Evolutionary conservation across 2,329 filamentous ascomycete genomes (phyloP), one percentile per base, ranked within the genome.

Genomic region (Zymoseptoria passerinii): DNA sequence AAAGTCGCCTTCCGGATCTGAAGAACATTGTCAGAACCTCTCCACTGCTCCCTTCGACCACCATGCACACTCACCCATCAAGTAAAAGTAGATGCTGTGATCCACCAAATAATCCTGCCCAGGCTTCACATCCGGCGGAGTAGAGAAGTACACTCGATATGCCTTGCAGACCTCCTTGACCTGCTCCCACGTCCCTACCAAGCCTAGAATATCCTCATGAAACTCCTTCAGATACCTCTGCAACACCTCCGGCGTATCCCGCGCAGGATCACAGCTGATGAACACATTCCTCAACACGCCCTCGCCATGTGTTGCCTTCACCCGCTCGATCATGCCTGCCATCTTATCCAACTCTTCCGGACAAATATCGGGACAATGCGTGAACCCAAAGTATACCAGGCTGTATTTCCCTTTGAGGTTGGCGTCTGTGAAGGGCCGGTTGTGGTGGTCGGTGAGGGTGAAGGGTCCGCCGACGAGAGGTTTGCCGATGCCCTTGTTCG

Each of bases 341-440:
- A 99, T 96, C 80, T 99, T 99, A 78, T 99, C 94, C 68, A 99
- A 87, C 77, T 99, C 94, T 71, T 99, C 94, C 35, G 94, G 94
- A 78, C 94, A 99, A 72, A 99, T 99, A 73, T 99, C 94, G 23
- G 94, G 94, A 73, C 94, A 99, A 75, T 96, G 92, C 8, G 90
- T 92, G 81, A 99, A 99, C 69, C 94, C 94, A 73, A 99, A 99
- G 78, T 99, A 99, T 44, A 97, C 88, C 76, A 95, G 74, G 57
- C 83, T 82, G 77, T 96, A 94, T 74, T 88, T 89, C 56, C 94
- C 94, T 79, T 87, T 88, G 79, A 97, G 81, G 73, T 92, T 85
- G 71, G 86, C 82, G 67, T 87, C 87, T 2, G 88, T 89, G 66
- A 95, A 92, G 44, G 80, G 79, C 57, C 85, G 83, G 53, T 91